Evolutionary conservation across 2,329 filamentous ascomycete genomes (phyloP), one percentile per base, ranked within the genome.

Genomic region (Triangularia verruculosa): DNA sequence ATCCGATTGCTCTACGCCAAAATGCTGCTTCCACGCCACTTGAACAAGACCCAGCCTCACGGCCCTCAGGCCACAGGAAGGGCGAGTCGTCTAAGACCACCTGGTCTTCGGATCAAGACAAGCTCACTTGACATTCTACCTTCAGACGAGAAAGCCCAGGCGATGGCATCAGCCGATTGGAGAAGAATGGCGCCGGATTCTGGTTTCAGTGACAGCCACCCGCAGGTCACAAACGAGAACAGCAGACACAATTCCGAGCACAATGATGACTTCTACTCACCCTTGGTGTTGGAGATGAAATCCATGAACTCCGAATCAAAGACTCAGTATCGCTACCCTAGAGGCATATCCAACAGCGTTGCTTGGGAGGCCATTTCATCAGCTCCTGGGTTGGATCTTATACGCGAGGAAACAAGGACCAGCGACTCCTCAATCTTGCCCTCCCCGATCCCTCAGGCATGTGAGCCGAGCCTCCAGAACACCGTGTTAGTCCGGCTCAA

Each of bases 141-240:
- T n/a, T 64, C 61, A 17, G 58, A 65, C 8, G 43, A 43, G 34
- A 68, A 59, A 28, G 65, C 63, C 17, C 63, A 62, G 47, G 67
- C 65, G 15, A 64, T 67, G 17, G 60, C 66, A 20, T 68, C 70
- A 4, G 52, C 61, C 22, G 67, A 70, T 63, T 71, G 69, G 70
- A 67, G 70, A 17, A 69, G 57, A 51, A 63, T 59, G n/a, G 62
- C 64, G 1, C 39, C 58, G 2, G 61, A 57, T 24, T 24, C 47
- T 4, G 62, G 66, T 2, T 64, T 63, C n/a, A 39, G 63, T 8
- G 58, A 22, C 4, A 17, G 39, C 5, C 24, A 15, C 11, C 17
- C 20, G 11, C 56, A 47, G 22, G 61, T 30, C 11, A 20, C n/a
- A 6, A n/a, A 25, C 9, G 51, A 54, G 51, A 51, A 62, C 4